phyloP scores from a whole-genome alignment of 2,329 filamentous ascomycete genomes.

The Aspergillus puulaauensis region DNA sequence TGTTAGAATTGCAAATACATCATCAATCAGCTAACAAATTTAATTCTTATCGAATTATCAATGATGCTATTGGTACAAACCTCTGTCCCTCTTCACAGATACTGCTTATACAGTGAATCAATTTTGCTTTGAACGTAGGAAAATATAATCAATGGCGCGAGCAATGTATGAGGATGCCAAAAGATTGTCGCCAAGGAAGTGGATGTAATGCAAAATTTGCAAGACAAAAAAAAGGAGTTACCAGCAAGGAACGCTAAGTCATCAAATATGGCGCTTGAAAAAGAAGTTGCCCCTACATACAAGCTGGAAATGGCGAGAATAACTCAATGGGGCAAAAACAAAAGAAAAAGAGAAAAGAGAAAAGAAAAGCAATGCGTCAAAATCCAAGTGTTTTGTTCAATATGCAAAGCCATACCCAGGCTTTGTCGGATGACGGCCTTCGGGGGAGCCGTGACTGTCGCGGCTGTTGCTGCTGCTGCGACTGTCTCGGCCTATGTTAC shows the following conservation, averaged over 20 bases:
- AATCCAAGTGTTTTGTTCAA: constrained; percentile 14
- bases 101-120: background rate
- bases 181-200: background rate
- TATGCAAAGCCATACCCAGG: constrained; percentile 38
- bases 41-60: background rate
- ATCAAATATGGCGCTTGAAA: constrained; percentile 13
- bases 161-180: background rate
- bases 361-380: too few relatives aligned
- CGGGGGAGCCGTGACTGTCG: constrained; percentile 31
- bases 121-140: background rate
- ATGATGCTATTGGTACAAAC: background rate
- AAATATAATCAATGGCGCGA: background rate
- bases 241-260: constrained; percentile 24
- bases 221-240: constrained; percentile 1
- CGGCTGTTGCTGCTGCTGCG: constrained; percentile 20
- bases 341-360: background rate
- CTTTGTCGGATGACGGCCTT: constrained; percentile 29
- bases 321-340: background rate
- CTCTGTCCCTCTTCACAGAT: too few relatives aligned
- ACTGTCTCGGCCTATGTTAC: constrained; percentile 28
- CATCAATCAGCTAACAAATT: background rate
- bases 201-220: background rate
- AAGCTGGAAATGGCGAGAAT: background rate
- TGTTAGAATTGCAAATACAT: too few relatives aligned
- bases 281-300: constrained; percentile 4